Evolutionary conservation across 257 asterid genomes (phyloP).

Genomic region (Fraxinus quadrangulata): DNA sequence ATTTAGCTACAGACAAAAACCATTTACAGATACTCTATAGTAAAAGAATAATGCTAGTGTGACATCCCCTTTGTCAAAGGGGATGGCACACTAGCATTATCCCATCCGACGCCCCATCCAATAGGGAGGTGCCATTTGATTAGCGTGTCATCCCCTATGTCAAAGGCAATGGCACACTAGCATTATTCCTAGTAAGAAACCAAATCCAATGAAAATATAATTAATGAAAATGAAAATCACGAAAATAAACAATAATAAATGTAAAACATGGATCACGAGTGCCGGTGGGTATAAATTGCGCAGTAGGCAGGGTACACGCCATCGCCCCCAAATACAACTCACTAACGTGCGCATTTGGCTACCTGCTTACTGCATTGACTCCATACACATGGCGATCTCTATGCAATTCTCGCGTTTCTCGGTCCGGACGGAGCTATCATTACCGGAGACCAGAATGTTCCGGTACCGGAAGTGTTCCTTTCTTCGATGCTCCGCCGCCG

Average conservation of each 20-base stretch:
- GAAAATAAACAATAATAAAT: conserved; percentile 17
- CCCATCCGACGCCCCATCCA: too few species aligned
- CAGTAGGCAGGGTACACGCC: not conserved
- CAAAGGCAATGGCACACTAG: too few species aligned
- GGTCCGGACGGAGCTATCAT: conserved; percentile 42
- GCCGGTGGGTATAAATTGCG: conserved; percentile 28
- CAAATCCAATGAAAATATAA: not conserved
- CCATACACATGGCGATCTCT: conserved; percentile 62
- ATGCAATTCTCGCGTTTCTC: conserved; percentile 68
- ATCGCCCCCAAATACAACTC: not conserved
- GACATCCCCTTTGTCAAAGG: too few species aligned
- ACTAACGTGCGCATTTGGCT: not conserved
- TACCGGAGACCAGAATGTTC: conserved; percentile 58
- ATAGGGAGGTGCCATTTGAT: too few species aligned
- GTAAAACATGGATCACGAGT: conserved; percentile 26
- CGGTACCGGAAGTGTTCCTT: conserved; percentile 47
- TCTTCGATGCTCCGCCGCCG: conserved; percentile 66
- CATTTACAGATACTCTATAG: not conserved
- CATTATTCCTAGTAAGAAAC: not conserved
- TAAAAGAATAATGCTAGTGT: too few species aligned
- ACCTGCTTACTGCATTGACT: not conserved
- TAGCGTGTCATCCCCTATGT: too few species aligned
- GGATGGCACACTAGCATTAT: too few species aligned
- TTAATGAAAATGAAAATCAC: not conserved
- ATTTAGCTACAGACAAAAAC: too few species aligned